Conservation (phyloP, 2,329 filamentous ascomycete species). For the Colletotrichum camelliae region DNA sequence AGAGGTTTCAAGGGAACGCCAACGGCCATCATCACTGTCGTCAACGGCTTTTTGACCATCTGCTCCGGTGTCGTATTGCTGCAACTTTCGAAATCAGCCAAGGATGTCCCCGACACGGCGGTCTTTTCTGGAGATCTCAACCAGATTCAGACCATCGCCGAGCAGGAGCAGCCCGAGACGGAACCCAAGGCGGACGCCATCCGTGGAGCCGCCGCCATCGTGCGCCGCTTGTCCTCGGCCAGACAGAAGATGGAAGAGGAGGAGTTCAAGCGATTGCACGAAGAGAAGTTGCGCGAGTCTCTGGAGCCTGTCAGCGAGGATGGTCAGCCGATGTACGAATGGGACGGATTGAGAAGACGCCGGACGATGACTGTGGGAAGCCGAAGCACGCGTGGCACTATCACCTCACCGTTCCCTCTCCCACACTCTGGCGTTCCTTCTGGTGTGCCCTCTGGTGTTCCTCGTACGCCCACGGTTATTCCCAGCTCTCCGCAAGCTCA, state of each 20-base stretch:
- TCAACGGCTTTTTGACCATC: constrained; percentile 93
- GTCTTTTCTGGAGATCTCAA: constrained; percentile 93
- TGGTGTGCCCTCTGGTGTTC: constrained; percentile 29
- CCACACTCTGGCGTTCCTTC: constrained; percentile 1
- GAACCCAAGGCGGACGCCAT: constrained; percentile 97
- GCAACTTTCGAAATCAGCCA: constrained; percentile 97
- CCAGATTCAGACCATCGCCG: constrained; percentile 92
- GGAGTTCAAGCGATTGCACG: constrained; percentile 78
- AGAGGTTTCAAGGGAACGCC: constrained; percentile 89
- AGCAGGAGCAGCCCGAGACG: constrained; percentile 94
- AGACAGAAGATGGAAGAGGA: constrained; percentile 80
- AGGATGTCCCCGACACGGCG: constrained; percentile 92
- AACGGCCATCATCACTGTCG: constrained; percentile 82
- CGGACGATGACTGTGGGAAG: constrained; percentile 57
- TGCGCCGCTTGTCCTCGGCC: constrained; percentile 79
- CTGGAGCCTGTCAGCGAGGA: constrained; percentile 81
- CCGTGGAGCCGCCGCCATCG: constrained; percentile 85
- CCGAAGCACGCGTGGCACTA: constrained; percentile 22
- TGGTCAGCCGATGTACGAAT: constrained; percentile 75
- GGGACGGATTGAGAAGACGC: constrained; percentile 86
- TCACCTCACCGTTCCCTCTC: constrained; percentile 2
- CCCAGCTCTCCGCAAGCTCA: constrained; percentile 44
- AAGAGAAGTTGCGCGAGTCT: constrained; percentile 74
- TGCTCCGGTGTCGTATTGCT: constrained; percentile 91
- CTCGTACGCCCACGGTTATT: constrained; percentile 27